Percentiles rank a stretch among this genome's conserved stretches.
These are phyloP conservation scores for Lithohypha guttulata DNA, from an alignment of 2,329 filamentous ascomycete species.

Conservation along the genomic window DNA sequence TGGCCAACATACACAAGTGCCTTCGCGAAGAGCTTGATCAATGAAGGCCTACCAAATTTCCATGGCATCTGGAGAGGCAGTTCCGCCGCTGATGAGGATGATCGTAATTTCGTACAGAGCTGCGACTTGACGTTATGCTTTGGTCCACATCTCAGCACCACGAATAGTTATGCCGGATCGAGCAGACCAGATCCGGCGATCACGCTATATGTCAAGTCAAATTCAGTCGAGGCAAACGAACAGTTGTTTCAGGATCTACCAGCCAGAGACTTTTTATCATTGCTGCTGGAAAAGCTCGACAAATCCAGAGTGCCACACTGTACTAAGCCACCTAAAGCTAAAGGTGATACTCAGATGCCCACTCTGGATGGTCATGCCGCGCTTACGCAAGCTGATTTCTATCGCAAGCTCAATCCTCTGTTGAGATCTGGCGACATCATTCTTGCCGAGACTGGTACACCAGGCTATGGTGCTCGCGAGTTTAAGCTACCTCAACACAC, in stretches of 20 bases:
- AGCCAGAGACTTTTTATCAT: constrained; percentile 67
- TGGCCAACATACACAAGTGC: constrained; percentile 40
- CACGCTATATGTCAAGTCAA: constrained; percentile 51
- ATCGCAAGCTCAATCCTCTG: constrained; percentile 47
- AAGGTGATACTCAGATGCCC: constrained; percentile 23
- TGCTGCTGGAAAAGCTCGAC: constrained; percentile 49
- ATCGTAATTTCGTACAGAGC: constrained; percentile 30
- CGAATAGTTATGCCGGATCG: not conserved
- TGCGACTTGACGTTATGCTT: constrained; percentile 39
- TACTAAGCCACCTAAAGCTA: too few relatives aligned
- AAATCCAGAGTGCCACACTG: constrained; percentile 31
- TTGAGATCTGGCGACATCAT: constrained; percentile 45
- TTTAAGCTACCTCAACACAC: constrained; percentile 41
- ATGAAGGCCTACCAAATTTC: constrained; percentile 38
- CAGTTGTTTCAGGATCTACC: constrained; percentile 59
- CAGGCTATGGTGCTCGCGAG: constrained; percentile 44
- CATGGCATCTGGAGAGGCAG: constrained; percentile 40
- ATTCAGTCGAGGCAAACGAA: constrained; percentile 61
- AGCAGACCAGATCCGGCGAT: not conserved
- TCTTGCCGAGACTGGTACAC: constrained; percentile 50
- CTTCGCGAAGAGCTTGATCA: constrained; percentile 42
- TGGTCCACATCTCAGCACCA: constrained; percentile 27
- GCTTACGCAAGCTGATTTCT: constrained; percentile 48
- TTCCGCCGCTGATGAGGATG: constrained; percentile 30
- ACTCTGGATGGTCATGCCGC: constrained; percentile 32